Evolutionary conservation across 163 green algal genomes (phyloP), one percentile per base, ranked within the genome.

Genomic region (Coccomyxa subellipsoidea): DNA sequence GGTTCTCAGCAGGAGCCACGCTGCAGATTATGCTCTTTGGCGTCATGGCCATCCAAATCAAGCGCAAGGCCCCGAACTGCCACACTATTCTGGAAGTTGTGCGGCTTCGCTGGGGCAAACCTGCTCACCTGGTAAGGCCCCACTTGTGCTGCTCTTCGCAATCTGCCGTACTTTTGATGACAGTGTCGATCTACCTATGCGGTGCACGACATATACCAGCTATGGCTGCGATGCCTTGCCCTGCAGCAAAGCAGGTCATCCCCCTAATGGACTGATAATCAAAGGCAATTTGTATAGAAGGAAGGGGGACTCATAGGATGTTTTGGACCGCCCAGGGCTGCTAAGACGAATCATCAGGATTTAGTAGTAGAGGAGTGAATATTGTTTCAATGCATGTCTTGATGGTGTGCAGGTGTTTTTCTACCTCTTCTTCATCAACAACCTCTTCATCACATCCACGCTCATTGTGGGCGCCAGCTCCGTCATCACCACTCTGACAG

Each of bases 1-100:
- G 81, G 95, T 98, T 98, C 80, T 95, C 95, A 9, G 83, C 90
- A 23, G 95, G 95, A 34, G 95, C 95, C 38, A 98, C 95, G 27
- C 91, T 98, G 38, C 95, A 98, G 87, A 92, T 98, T 83, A 87
- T 98, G 70, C 93, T 98, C 40, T 98, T 98, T 81, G 95, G 93
- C 79, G 92, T 98, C 69, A 87, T 98, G 34, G 95, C 95, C 32
- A 94, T 98, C 25, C 88, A 98, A 84, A 92, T 98, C 86, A 98
- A 98, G 91, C 90, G 81, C 34, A 92, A 90, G 81, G 89, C 89
- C 32, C 87, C 87, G 38, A 90, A 83, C 66, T 85, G 85, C 9
- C 87, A 91, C 76, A 92, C 89, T 38, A 84, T 92, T 32, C 84
- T 92, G 36, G 89, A 92, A 78, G 85, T 88, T 69, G 53, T 88